Conservation (phyloP, 768 basidiomycete genomes). For the Suillus sp. region DNA sequence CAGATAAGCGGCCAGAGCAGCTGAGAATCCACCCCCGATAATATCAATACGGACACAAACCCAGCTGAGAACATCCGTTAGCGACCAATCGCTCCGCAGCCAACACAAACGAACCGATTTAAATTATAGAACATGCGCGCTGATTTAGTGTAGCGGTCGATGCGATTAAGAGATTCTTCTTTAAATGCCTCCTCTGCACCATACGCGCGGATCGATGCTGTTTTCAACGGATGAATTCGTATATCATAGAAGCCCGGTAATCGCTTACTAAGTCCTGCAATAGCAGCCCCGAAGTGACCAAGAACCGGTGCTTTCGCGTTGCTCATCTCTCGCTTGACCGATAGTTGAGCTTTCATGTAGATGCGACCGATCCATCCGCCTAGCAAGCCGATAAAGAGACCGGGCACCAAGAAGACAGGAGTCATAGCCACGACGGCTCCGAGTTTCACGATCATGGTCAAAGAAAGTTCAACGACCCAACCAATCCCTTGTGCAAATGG, state of each 20-base stretch:
- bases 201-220: conserved; percentile 55
- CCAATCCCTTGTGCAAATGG: conserved; percentile 30
- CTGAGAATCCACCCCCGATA: conserved; percentile 53
- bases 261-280: conserved; percentile 47
- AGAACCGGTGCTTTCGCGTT: conserved; percentile 51
- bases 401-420: conserved; percentile 43
- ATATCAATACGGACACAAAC: conserved; percentile 56
- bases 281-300: conserved; percentile 53
- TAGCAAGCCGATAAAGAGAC: conserved; percentile 35
- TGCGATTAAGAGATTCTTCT: conserved; percentile 43
- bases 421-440: conserved; percentile 39
- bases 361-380: conserved; percentile 49
- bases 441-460: conserved; percentile 39
- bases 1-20: conserved; percentile 52
- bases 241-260: neutral
- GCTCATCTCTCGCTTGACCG: conserved; percentile 58
- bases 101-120: conserved; percentile 37
- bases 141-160: conserved; percentile 49
- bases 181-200: conserved; percentile 49
- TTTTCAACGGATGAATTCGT: neutral
- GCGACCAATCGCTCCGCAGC: neutral
- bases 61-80: conserved; percentile 38
- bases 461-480: conserved; percentile 33
- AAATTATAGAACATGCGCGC: conserved; percentile 49
- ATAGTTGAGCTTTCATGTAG: conserved; percentile 58